A percentile compares a stretch with the other conserved stretches of the same genome.
These are phyloP conservation scores for Quercus parvula DNA, from an alignment of 306 rosid species.

Conservation along the genomic window DNA sequence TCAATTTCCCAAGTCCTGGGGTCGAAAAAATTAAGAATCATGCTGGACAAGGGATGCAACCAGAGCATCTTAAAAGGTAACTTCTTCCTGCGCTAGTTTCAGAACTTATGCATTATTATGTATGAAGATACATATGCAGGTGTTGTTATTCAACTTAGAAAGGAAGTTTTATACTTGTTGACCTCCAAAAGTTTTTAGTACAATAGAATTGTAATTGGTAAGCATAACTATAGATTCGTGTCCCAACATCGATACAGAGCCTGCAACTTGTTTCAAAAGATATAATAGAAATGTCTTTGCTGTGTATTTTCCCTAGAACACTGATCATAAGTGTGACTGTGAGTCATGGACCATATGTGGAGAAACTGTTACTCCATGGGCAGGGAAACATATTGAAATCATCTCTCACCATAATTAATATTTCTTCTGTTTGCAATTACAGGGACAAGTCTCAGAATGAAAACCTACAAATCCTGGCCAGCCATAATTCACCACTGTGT, in stretches of 20 bases:
- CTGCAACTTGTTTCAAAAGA: neutral
- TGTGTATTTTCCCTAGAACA: neutral
- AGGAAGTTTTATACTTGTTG: constrained; percentile 2
- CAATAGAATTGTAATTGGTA: neutral
- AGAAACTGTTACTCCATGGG: constrained; percentile 8
- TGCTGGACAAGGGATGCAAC: constrained; percentile 50
- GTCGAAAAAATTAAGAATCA: constrained; percentile 48
- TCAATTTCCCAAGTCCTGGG: constrained; percentile 36
- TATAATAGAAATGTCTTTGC: neutral
- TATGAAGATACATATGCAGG: neutral
- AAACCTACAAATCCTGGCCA: constrained; percentile 60
- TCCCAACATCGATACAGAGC: neutral
- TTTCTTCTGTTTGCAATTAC: constrained; percentile 36
- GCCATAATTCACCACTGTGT: constrained; percentile 69
- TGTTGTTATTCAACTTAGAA: constrained; percentile 8
- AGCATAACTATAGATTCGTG: neutral
- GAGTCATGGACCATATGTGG: neutral
- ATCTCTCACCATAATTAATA: constrained; percentile 13
- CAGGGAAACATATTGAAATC: constrained; percentile 10
- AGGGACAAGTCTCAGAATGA: constrained; percentile 79
- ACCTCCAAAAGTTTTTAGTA: neutral
- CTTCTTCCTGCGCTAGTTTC: constrained; percentile 20
- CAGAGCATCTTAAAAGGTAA: constrained; percentile 65
- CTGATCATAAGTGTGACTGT: neutral
- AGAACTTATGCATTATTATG: constrained; percentile 5